Conservation (phyloP, 768 basidiomycete species). For the Boletellus ananas region DNA sequence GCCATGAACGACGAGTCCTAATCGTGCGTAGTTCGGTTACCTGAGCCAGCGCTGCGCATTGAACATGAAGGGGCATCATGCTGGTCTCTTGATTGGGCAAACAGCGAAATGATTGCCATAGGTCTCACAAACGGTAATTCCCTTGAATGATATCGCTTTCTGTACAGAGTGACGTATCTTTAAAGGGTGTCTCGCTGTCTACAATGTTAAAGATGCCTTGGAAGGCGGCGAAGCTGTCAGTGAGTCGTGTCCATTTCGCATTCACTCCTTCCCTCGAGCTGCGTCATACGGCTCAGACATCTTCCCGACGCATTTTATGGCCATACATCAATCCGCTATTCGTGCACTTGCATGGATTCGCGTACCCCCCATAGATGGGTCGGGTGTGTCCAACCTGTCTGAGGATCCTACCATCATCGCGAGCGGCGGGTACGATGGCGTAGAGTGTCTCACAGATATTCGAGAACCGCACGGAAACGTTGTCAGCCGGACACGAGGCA, state of each 20-base stretch:
- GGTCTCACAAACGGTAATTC: conserved; percentile 77
- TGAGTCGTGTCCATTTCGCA: conserved; percentile 15
- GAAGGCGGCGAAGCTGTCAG: conserved; percentile 31
- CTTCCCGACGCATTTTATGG: conserved; percentile 69
- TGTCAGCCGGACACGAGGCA: conserved; percentile 77
- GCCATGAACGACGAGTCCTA: background rate
- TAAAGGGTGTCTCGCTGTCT: conserved; percentile 54
- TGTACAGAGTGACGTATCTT: background rate
- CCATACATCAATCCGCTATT: conserved; percentile 76
- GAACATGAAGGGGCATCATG: conserved; percentile 74
- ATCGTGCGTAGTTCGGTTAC: conserved; percentile 45
- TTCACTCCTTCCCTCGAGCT: background rate
- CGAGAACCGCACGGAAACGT: conserved; percentile 63
- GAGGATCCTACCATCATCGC: conserved; percentile 70
- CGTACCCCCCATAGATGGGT: conserved; percentile 51
- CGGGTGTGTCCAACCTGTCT: conserved; percentile 43
- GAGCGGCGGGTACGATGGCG: conserved; percentile 79
- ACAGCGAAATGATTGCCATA: conserved; percentile 75
- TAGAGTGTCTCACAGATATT: conserved; percentile 72
- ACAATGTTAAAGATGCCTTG: conserved; percentile 47
- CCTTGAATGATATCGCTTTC: background rate
- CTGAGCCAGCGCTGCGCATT: conserved; percentile 66
- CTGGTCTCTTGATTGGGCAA: conserved; percentile 87
- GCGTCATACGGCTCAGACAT: conserved; percentile 27
- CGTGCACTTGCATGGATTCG: conserved; percentile 74